Evolutionary conservation across 2,329 filamentous ascomycete species (phyloP).

Genomic region (Balansia obtecta): DNA sequence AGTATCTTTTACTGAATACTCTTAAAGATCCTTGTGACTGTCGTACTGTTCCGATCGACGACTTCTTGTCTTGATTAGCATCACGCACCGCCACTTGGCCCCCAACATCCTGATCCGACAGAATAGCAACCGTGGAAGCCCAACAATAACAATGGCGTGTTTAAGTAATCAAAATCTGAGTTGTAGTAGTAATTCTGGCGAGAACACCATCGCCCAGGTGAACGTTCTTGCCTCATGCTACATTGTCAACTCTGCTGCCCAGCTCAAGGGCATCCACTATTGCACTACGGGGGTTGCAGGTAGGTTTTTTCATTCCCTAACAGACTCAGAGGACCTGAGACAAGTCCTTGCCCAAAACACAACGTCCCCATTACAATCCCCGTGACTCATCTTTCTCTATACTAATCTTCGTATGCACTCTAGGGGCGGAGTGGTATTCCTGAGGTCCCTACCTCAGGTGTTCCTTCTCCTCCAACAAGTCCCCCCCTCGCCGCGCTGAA

Average conservation of each 20-base stretch:
- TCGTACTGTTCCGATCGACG: background rate
- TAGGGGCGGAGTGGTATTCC: constrained; percentile 86
- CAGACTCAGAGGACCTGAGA: too few species aligned
- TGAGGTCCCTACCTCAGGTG: constrained; percentile 78
- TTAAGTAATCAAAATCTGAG: constrained; percentile 59
- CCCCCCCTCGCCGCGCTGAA: constrained; percentile 74
- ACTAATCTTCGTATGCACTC: constrained; percentile 9
- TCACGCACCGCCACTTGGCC: too few species aligned
- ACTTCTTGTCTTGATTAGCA: too few species aligned
- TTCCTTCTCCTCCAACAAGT: constrained; percentile 76
- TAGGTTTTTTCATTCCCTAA: constrained; percentile 23
- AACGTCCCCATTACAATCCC: too few species aligned
- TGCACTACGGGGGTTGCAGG: constrained; percentile 83
- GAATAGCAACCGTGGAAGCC: constrained; percentile 13
- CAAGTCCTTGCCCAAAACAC: too few species aligned
- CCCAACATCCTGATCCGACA: constrained; percentile 5
- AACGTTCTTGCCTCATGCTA: constrained; percentile 89
- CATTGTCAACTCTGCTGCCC: constrained; percentile 60
- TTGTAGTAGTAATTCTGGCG: constrained; percentile 68
- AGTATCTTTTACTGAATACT: background rate
- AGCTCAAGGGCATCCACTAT: constrained; percentile 80
- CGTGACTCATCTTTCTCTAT: too few species aligned
- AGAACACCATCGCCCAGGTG: constrained; percentile 49
- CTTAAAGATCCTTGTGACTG: background rate
- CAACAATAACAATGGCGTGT: constrained; percentile 40